Percentiles rank a stretch among this genome's conserved stretches.
Evolutionary conservation across 2,329 filamentous ascomycete species (phyloP).

Genomic region (Colletotrichum theobromicola): DNA sequence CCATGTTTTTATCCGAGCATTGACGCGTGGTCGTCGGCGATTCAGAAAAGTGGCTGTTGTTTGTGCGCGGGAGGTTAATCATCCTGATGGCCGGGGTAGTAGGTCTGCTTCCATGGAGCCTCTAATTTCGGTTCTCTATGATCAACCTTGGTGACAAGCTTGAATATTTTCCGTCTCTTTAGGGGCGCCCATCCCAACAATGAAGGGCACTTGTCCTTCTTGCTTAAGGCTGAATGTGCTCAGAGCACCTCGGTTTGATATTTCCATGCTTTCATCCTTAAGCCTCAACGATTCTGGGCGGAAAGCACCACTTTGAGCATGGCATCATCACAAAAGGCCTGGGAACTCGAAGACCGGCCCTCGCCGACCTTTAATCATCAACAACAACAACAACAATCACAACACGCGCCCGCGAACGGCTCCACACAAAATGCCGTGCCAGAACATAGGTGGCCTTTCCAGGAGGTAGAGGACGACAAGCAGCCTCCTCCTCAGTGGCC

Average conservation of each 20-base stretch:
- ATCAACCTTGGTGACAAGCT: neutral
- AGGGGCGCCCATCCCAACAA: neutral
- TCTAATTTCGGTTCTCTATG: conserved; percentile 1
- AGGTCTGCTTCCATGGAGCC: neutral
- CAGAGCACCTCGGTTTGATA: neutral
- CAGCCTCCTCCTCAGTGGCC: neutral
- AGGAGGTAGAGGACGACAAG: neutral
- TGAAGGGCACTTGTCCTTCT: neutral
- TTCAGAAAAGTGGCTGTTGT: neutral
- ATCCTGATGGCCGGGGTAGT: neutral
- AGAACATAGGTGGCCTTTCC: neutral
- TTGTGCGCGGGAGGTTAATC: neutral
- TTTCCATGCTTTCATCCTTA: neutral
- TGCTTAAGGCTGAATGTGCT: neutral
- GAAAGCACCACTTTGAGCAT: neutral
- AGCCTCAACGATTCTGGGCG: neutral
- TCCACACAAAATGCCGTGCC: neutral
- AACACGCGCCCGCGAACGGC: neutral
- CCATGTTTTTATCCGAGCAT: neutral
- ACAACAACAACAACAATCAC: neutral
- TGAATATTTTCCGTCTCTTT: neutral
- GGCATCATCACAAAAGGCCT: neutral
- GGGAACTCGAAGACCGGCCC: conserved; percentile 5
- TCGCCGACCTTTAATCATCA: neutral
- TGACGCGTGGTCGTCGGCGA: neutral